Evolutionary conservation across 2,329 filamentous ascomycete species (phyloP), one percentile per base, ranked within the genome.

Genomic region (Lachnellula subtilissima): DNA sequence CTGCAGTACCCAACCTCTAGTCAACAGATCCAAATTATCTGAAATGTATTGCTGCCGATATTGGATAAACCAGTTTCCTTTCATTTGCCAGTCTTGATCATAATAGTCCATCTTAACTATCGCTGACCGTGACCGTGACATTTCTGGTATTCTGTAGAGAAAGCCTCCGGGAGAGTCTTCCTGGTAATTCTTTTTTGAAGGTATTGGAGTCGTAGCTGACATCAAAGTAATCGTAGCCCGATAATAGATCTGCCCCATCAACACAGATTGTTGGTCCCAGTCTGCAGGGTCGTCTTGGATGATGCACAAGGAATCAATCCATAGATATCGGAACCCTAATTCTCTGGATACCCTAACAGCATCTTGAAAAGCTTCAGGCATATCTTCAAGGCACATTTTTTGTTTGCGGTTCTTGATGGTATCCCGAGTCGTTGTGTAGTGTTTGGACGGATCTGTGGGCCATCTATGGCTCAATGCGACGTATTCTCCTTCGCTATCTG

Each of bases 241-340:
- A 19, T 39, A 25, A 37, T 50, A 55, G n/a, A 43, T 19, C 12
- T 22, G 9, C 22, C 23, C 19, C 53, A 55, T 50, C 28, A 19
- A 15, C 5, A 17, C 9, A 19, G 53, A n/a, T 39, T 55, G 23
- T 9, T 3, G 6, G 3, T 36, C 25, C 47, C 37, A 55, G 23
- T 55, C 53, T n/a, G 37, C 23, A 17, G 11, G 11, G 7, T 47
- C 43, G 39, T 50, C 42, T 46, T 60, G 58, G 5, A 60, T 25
- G 7, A 60, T 60, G 46, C 58, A 60, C 6, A 60, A 42, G n/a
- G 48, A 36, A 40, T 58, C 55, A n/a, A 60, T 60, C 58, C 58
- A 60, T 8, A 60, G 25, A 40, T 60, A 58, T 6, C 37, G 48
- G 28, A 45, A 39, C 12, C 53, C 53, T 28, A 60, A 36, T 17